Conservation (phyloP, 192 early-diverging fungal species). For the Mortierella hygrophila region DNA sequence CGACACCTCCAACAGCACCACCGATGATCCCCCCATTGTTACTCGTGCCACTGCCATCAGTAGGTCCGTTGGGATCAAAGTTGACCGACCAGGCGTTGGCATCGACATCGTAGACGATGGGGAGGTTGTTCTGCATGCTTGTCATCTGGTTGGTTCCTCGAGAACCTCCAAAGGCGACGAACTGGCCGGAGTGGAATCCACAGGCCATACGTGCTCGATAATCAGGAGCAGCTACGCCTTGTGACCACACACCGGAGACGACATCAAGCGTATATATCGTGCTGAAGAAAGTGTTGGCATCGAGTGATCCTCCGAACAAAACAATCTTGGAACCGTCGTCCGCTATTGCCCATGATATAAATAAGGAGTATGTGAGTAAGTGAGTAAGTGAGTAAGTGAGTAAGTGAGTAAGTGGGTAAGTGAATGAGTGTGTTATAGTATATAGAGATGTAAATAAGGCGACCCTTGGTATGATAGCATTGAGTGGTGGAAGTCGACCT, state of each 20-base stretch:
- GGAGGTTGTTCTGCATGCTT: slow-evolving; percentile 16
- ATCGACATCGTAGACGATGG: slow-evolving; percentile 11
- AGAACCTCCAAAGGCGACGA: slow-evolving; percentile 44
- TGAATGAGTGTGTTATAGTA: neutral
- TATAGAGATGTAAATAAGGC: neutral
- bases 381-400: neutral
- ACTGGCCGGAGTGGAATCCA: slow-evolving; percentile 21
- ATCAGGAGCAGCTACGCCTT: neutral
- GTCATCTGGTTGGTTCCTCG: slow-evolving; percentile 14
- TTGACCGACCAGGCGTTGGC: slow-evolving; percentile 6
- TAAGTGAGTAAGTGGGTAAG: no score
- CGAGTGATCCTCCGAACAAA: slow-evolving; percentile 38
- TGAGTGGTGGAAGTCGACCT: neutral
- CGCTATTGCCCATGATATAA: neutral
- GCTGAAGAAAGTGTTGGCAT: neutral
- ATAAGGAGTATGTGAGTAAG: no score
- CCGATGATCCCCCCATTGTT: slow-evolving; percentile 9
- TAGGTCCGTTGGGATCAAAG: neutral
- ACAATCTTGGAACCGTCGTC: slow-evolving; percentile 40
- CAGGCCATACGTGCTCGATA: slow-evolving; percentile 40
- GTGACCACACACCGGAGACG: slow-evolving; percentile 4
- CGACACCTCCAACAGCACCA: slow-evolving; percentile 12
- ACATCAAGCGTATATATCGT: slow-evolving; percentile 37
- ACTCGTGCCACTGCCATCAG: neutral
- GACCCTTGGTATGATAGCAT: neutral